Evolutionary conservation across 1,284 basidiomycete species (phyloP), one percentile per base, ranked within the genome.

Genomic region (Ganoderma multipileum): DNA sequence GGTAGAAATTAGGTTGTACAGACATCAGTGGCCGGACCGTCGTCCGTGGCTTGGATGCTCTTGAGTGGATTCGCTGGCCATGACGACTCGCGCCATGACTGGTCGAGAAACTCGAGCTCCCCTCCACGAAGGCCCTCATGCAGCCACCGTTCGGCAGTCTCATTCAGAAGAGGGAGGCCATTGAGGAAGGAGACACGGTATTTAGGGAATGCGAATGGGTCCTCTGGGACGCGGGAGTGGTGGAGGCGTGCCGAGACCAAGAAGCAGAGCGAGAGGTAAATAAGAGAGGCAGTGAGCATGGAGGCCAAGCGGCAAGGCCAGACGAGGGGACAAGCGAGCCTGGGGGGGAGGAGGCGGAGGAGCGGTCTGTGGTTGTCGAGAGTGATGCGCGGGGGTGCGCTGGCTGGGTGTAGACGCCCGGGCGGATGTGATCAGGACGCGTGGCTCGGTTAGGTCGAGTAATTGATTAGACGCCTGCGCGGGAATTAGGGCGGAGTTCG

Each of bases 121-220:
- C 93, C 93, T 59, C 89, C 90, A 60, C 79, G 84, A 41, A 95
- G 83, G 38, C 94, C 94, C 23, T 89, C 78, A 33, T 79, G 79
- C 28, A 93, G 85, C 92, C 91, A 94, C 57, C 84, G 83, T 71
- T 90, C 83, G 9, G 93, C 95, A 14, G 94, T 95, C 54, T 89
- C 83, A 75, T 90, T 90, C 9, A 86, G 79, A 67, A 96, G 80
- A n/a, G 95, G 94, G 20, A 91, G 86, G 68, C 89, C 87, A 77
- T 94, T 94, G 74, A 96, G 87, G 80, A 94, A 96, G 58, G 89
- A 83, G 72, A 96, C 89, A 63, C 90, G 86, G 79, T 90, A 95
- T 79, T 96, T 96, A 65, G 95, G 95, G 78, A 91, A 95, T 0
- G 94, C 91, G 77, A 90, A 88, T 18, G 91, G 84, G 76, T 97